phyloP scores from a whole-genome alignment of 495 filamentous ascomycete species.

The Opeltia flavorubescens region DNA sequence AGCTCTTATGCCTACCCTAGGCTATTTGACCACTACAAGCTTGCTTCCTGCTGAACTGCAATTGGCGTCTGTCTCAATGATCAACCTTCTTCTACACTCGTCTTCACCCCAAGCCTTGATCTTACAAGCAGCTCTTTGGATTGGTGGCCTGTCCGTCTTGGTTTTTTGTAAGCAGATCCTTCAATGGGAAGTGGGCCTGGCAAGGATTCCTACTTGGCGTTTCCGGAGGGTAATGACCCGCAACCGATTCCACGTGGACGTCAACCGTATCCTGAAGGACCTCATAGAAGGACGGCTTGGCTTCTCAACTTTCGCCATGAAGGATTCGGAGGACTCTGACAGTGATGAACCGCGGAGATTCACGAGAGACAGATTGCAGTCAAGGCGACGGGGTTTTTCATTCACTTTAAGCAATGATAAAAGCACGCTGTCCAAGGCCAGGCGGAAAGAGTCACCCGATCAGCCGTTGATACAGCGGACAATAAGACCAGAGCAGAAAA shows the following conservation, averaged over 20 bases:
- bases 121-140: slow-evolving; percentile 70
- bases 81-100: slow-evolving; percentile 69
- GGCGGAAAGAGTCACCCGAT: too few relatives aligned
- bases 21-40: slow-evolving; percentile 74
- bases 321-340: slow-evolving; percentile 32
- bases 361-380: slow-evolving; percentile 1
- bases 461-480: too few relatives aligned
- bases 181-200: slow-evolving; percentile 73
- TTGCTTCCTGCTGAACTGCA: slow-evolving; percentile 76
- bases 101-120: slow-evolving; percentile 74
- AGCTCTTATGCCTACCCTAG: slow-evolving; percentile 56
- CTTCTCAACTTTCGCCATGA: slow-evolving; percentile 21
- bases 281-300: slow-evolving; percentile 31
- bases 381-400: too few relatives aligned
- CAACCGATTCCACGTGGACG: slow-evolving; percentile 21
- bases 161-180: slow-evolving; percentile 60
- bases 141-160: slow-evolving; percentile 67
- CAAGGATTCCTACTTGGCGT: slow-evolving; percentile 81
- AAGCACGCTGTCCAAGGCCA: too few relatives aligned
- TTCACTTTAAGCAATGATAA: too few relatives aligned
- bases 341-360: slow-evolving; percentile 26
- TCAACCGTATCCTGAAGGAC: slow-evolving; percentile 38
- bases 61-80: slow-evolving; percentile 64
- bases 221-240: slow-evolving; percentile 33
- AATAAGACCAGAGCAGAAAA: too few relatives aligned